Conservation (phyloP, 495 filamentous ascomycete species). For the Penicillium steckii region DNA sequence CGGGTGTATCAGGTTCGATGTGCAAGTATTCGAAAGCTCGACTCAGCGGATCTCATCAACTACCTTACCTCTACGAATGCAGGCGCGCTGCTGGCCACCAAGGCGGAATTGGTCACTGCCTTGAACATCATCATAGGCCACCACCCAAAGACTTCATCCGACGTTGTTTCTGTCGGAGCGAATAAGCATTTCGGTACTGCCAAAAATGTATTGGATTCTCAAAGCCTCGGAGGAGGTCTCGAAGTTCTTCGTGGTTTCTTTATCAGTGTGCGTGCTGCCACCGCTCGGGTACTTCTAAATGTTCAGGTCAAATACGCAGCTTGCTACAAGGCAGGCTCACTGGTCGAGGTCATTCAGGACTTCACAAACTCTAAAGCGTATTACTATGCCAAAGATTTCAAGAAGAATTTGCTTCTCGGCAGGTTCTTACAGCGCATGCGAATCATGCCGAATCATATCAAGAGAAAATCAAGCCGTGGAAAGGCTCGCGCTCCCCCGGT, state of each 20-base stretch:
- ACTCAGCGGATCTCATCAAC: slow-evolving; percentile 47
- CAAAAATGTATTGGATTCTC: slow-evolving; percentile 25
- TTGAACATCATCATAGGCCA: slow-evolving; percentile 54
- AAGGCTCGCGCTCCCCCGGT: slow-evolving; percentile 29
- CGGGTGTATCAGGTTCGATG: slow-evolving; percentile 47
- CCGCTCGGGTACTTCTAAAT: slow-evolving; percentile 62
- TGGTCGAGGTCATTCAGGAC: slow-evolving; percentile 24
- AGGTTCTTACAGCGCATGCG: slow-evolving; percentile 47
- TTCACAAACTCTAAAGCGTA: slow-evolving; percentile 5
- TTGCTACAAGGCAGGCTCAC: slow-evolving; percentile 35
- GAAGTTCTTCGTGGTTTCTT: slow-evolving; percentile 64
- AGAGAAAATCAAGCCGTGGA: slow-evolving; percentile 35
- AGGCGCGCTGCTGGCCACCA: slow-evolving; percentile 35
- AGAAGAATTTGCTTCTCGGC: slow-evolving; percentile 28
- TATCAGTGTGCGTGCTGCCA: slow-evolving; percentile 63
- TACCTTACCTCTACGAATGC: slow-evolving; percentile 53
- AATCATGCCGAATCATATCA: slow-evolving; percentile 38
- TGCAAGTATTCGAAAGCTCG: slow-evolving; percentile 41
- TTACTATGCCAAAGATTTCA: not conserved
- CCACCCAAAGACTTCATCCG: slow-evolving; percentile 32
- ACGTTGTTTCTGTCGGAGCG: slow-evolving; percentile 32
- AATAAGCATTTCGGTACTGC: slow-evolving; percentile 42
- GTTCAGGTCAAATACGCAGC: slow-evolving; percentile 50
- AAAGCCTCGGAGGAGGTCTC: slow-evolving; percentile 38
- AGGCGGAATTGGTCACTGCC: slow-evolving; percentile 43